Percentiles rank a stretch among this genome's conserved stretches.
These are phyloP conservation scores for Lodderomyces theae DNA, from an alignment of 1,139 yeast genomes.

Conservation along the genomic window DNA sequence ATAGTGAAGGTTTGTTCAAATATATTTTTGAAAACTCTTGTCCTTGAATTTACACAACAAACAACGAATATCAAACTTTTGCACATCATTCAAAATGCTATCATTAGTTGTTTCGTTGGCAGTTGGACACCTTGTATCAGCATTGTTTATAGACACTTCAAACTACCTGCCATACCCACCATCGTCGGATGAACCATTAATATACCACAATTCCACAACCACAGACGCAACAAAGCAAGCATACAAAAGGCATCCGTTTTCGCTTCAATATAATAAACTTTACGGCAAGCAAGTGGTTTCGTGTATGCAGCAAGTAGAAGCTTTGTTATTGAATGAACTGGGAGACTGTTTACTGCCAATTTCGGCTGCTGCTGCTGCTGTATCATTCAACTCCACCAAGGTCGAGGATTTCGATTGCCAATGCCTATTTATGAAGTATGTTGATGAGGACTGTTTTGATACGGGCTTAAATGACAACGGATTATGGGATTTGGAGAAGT, in stretches of 20 bases:
- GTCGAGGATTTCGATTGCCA: constrained; percentile 1
- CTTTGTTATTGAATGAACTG: neutral
- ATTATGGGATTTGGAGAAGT: constrained; percentile 10
- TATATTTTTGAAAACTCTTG: neutral
- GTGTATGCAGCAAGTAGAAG: constrained; percentile 10
- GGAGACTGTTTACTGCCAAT: neutral
- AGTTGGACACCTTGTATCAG: neutral
- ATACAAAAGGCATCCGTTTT: constrained; percentile 7
- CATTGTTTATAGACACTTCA: constrained; percentile 6
- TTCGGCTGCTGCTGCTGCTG: neutral
- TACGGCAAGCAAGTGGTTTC: constrained; percentile 8
- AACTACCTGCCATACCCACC: constrained; percentile 6
- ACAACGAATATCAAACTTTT: neutral
- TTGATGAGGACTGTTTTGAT: constrained; percentile 8
- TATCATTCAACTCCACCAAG: neutral
- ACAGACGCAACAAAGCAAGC: too few relatives aligned
- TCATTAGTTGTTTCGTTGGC: neutral
- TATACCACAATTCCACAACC: neutral
- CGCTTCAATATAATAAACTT: constrained; percentile 6
- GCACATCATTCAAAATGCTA: neutral
- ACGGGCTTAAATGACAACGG: constrained; percentile 5
- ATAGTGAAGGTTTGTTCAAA: neutral
- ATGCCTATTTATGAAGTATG: constrained; percentile 10
- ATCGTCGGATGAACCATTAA: neutral
- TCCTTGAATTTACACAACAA: too few relatives aligned